Percentiles rank a stretch among this genome's conserved stretches.
These are phyloP conservation scores for Hypoxylon sp. DNA, from an alignment of 2,329 filamentous ascomycete species.

Conservation along the genomic window DNA sequence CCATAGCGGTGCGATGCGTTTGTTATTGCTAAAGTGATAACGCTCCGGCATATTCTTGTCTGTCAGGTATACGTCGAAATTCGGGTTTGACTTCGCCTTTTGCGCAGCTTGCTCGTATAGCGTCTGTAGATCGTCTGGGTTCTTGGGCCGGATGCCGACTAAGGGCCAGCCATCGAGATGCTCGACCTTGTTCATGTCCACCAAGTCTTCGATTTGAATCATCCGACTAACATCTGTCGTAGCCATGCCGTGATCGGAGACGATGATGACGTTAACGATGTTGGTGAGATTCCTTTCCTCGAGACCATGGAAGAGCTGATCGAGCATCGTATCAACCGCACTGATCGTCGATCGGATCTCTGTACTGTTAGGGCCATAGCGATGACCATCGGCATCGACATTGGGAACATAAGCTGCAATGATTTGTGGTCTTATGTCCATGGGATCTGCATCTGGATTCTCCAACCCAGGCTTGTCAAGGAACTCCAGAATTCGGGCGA, in stretches of 20 bases:
- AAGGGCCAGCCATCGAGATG: constrained; percentile 96
- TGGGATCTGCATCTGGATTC: constrained; percentile 63
- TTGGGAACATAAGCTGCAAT: constrained; percentile 96
- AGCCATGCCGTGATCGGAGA: constrained; percentile 98
- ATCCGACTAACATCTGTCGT: constrained; percentile 86
- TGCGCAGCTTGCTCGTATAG: constrained; percentile 75
- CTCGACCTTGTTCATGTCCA: constrained; percentile 82
- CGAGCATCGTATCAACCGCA: constrained; percentile 87
- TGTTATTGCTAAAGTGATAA: constrained; percentile 91
- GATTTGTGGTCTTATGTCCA: constrained; percentile 82
- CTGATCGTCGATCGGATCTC: constrained; percentile 85
- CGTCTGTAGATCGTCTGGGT: constrained; percentile 73
- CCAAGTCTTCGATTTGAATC: constrained; percentile 89
- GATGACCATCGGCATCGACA: constrained; percentile 89
- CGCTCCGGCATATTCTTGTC: constrained; percentile 91
- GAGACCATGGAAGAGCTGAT: constrained; percentile 80
- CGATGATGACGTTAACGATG: constrained; percentile 95
- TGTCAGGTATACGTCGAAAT: constrained; percentile 88
- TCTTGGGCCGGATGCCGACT: constrained; percentile 86
- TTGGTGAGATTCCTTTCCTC: constrained; percentile 85
- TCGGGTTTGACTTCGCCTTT: constrained; percentile 72
- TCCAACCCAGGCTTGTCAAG: constrained; percentile 85
- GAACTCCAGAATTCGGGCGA: constrained; percentile 82
- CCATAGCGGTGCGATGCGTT: constrained; percentile 95
- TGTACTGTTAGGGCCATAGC: constrained; percentile 93